Base-by-base conservation (phyloP, 2,329 filamentous ascomycete species). In the Pyricularia pennisetigena region DNA sequence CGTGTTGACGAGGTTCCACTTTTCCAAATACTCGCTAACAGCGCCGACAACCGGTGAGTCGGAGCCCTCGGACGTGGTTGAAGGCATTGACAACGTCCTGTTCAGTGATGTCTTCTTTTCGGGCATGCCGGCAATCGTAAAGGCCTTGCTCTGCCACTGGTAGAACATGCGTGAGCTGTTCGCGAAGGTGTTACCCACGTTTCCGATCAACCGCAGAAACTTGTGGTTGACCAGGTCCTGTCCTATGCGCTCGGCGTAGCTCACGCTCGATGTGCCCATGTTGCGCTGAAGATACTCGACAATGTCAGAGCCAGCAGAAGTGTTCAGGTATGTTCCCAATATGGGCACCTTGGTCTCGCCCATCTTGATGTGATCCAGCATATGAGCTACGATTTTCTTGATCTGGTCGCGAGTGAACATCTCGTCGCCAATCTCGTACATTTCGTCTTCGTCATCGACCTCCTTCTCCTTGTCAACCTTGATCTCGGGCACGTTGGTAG, bases 81-180 rank as follows among this genome's bases (percentile, higher is more conserved):
- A 87, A 66, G 87, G 83, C 68, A 90, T 80, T 3, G 93, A 95
- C 69, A 93, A 91, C 7, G 92, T 90, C 69, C 94, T 88, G 72
- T 86, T 85, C 66, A 94, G 76, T 1, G 87, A 77, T 69, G 85
- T 83, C 82, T 94, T 96, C 85, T 93, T 97, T 78, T 97, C 94
- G 0, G 92, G 93, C 67, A 97, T 83, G 26, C 94, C 94, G 29
- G 93, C 89, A 68, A 95, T 78, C 75, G 96, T 89, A 81, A 98
- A 99, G 5, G 92, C 90, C 80, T 93, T 96, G 8, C 94, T 88
- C 68, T 93, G 90, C 95, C 95, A 99, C 78, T 99, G 95, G 78
- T 99, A 99, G 77, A 92, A 94, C 88, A 98, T 91, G 79, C 91
- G 93, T 71, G 94, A 97, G 83, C 94, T 98, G 80, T 99, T 99